phyloP scores from a whole-genome alignment of 2,329 filamentous ascomycete species.

The Ploettnerulaceae sp. region DNA sequence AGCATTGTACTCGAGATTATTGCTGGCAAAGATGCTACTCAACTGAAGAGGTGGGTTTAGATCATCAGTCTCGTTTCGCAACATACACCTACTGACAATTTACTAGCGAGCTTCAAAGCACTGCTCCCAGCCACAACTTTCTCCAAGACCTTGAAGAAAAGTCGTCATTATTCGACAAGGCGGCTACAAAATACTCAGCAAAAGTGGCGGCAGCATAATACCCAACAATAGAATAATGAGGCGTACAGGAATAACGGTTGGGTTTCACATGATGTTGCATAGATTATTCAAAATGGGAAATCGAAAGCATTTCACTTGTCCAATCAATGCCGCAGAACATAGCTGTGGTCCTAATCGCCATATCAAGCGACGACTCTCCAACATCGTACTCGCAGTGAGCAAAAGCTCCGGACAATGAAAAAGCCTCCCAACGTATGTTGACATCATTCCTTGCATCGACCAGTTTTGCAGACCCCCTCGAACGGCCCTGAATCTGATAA shows the following conservation, averaged over 20 bases:
- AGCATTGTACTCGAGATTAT: conserved; percentile 73
- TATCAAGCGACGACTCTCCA: conserved; percentile 7
- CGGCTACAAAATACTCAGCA: conserved; percentile 78
- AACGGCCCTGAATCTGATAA: background rate
- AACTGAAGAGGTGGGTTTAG: conserved; percentile 54
- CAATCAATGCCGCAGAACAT: background rate
- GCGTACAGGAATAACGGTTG: conserved; percentile 20
- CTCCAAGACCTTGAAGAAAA: conserved; percentile 76
- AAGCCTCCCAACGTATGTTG: conserved; percentile 22
- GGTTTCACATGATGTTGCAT: conserved; percentile 16
- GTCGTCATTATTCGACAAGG: conserved; percentile 80
- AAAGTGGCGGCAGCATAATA: conserved; percentile 52
- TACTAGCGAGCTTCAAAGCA: conserved; percentile 49
- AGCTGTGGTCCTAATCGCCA: background rate
- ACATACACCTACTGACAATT: conserved; percentile 8
- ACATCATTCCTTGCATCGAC: conserved; percentile 22
- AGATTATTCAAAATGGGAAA: conserved; percentile 21
- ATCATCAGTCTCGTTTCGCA: too few relatives aligned
- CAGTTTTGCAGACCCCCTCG: background rate
- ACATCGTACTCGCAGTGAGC: conserved; percentile 12
- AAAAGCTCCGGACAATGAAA: conserved; percentile 15
- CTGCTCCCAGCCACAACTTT: conserved; percentile 63
- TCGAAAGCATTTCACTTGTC: conserved; percentile 9
- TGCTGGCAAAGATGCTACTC: conserved; percentile 63
- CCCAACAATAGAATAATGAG: conserved; percentile 19